phyloP scores from a whole-genome alignment of 2,329 filamentous ascomycete species.

The Elsinoe fawcettii region DNA sequence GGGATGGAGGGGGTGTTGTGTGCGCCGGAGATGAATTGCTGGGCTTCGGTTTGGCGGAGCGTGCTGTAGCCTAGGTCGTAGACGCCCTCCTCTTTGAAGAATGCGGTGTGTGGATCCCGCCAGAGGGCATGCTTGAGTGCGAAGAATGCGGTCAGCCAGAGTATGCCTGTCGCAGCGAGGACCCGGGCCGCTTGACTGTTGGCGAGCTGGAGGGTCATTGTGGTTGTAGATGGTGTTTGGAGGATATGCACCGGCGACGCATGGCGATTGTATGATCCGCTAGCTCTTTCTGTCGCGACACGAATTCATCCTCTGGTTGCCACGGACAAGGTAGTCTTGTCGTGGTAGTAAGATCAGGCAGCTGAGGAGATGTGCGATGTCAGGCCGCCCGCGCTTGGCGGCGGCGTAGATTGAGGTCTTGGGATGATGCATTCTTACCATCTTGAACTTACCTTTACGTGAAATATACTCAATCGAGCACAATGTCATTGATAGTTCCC shows the following conservation, averaged over 20 bases:
- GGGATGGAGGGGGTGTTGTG: neutral
- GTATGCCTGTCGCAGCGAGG: neutral
- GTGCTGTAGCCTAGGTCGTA: conserved; percentile 24
- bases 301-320: neutral
- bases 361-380: no score
- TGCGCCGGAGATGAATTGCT: conserved; percentile 3
- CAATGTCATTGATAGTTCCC: no score
- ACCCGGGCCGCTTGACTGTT: conserved; percentile 1
- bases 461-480: no score
- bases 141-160: conserved; percentile 13
- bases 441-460: no score
- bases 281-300: neutral
- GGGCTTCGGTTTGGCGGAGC: conserved; percentile 13
- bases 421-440: no score
- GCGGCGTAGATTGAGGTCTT: no score
- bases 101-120: conserved; percentile 20
- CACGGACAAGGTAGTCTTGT: neutral
- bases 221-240: neutral
- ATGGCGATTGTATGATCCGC: neutral
- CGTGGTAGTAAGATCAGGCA: no score
- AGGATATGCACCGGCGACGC: neutral
- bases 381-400: no score
- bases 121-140: conserved; percentile 16
- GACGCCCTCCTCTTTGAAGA: conserved; percentile 25
- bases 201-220: conserved; percentile 1